Percentiles rank a stretch among this genome's conserved stretches.
These are phyloP conservation scores for Fraxinus platypoda DNA, from an alignment of 305 asterid species.

Conservation along the genomic window DNA sequence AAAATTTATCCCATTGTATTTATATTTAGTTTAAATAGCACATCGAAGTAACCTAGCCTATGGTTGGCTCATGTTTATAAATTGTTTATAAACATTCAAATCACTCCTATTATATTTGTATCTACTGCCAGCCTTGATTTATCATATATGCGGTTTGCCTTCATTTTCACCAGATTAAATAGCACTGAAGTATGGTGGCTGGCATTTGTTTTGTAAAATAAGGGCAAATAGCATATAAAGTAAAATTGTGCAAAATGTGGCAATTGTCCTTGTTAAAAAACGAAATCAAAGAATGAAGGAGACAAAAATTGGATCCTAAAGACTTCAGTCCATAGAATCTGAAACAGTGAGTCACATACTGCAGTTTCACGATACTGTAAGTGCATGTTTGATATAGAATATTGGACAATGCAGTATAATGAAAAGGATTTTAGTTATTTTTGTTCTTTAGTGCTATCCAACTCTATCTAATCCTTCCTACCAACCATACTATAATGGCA, in stretches of 20 bases:
- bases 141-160: not conserved
- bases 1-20: slow-evolving; percentile 10
- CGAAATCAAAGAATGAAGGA: not conserved
- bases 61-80: not conserved
- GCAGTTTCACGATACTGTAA: not conserved
- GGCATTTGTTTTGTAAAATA: not conserved
- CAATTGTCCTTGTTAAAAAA: not conserved
- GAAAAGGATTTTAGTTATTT: not conserved
- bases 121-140: not conserved
- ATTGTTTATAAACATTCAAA: not conserved
- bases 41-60: not conserved
- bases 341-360: not conserved
- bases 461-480: not conserved
- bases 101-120: not conserved
- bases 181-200: not conserved
- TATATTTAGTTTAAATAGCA: not conserved
- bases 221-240: not conserved
- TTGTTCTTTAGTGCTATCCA: not conserved
- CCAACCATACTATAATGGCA: not conserved
- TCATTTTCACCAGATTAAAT: not conserved
- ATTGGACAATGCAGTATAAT: not conserved
- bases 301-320: not conserved
- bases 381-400: not conserved
- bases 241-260: not conserved
- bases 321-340: not conserved